Evolutionary conservation across 2,329 filamentous ascomycete genomes (phyloP).

Genomic region (Epicoccum nigrum): DNA sequence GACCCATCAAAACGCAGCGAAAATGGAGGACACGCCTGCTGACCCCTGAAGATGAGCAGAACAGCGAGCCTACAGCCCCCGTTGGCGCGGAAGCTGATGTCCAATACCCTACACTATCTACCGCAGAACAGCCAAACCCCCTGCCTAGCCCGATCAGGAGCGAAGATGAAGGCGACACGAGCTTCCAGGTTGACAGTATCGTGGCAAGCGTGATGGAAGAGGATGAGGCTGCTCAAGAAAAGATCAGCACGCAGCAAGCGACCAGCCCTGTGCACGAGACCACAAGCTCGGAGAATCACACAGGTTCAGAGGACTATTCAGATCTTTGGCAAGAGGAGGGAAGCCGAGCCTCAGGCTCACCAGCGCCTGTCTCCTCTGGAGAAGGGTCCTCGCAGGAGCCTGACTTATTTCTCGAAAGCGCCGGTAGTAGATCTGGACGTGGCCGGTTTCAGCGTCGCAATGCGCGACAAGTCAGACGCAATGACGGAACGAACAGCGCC

Average conservation of each 20-base stretch:
- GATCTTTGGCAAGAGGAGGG: slow-evolving; percentile 59
- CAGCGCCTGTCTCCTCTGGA: slow-evolving; percentile 15
- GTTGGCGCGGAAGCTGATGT: slow-evolving; percentile 22
- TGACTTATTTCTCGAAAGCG: slow-evolving; percentile 45
- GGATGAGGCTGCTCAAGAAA: background rate
- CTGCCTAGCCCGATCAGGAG: slow-evolving; percentile 41
- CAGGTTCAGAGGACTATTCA: slow-evolving; percentile 30
- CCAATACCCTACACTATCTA: slow-evolving; percentile 34
- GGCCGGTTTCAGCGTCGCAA: slow-evolving; percentile 52
- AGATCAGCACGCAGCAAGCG: slow-evolving; percentile 2
- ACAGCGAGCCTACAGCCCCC: slow-evolving; percentile 18
- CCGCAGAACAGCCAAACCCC: slow-evolving; percentile 22
- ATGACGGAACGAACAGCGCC: slow-evolving; percentile 35
- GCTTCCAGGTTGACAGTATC: slow-evolving; percentile 37
- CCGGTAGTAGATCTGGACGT: slow-evolving; percentile 41
- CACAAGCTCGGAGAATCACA: background rate
- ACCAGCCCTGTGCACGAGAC: background rate
- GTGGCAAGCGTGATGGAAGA: slow-evolving; percentile 19
- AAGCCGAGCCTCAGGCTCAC: slow-evolving; percentile 42
- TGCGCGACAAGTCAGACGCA: slow-evolving; percentile 46
- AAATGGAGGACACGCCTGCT: slow-evolving; percentile 41
- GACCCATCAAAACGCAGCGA: slow-evolving; percentile 31
- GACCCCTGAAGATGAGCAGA: slow-evolving; percentile 43
- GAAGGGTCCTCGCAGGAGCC: slow-evolving; percentile 1
- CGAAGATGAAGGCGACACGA: slow-evolving; percentile 43